Evolutionary conservation across 2,329 filamentous ascomycete genomes (phyloP).

Genomic region (Calonectria ilicicola): DNA sequence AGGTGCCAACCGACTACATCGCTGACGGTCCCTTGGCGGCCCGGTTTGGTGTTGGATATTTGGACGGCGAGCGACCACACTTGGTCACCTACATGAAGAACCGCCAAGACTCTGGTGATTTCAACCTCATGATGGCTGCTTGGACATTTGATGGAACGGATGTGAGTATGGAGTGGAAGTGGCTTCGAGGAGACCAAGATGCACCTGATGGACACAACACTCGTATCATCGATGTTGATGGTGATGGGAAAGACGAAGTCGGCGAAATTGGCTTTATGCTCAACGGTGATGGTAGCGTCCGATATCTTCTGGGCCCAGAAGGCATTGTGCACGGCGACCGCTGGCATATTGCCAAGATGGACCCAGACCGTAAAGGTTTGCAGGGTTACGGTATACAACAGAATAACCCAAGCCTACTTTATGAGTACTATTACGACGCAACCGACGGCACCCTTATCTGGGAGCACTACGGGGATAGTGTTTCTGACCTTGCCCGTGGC

Average conservation of each 20-base stretch:
- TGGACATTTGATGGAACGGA: constrained; percentile 34
- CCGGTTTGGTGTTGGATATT: constrained; percentile 26
- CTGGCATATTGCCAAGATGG: constrained; percentile 39
- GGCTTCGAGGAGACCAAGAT: constrained; percentile 24
- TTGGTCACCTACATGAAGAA: constrained; percentile 37
- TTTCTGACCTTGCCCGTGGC: constrained; percentile 29
- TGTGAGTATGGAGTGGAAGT: constrained; percentile 36
- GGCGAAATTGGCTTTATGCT: constrained; percentile 38
- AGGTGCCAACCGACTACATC: constrained; percentile 22
- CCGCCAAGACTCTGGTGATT: constrained; percentile 21
- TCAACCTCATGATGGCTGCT: constrained; percentile 22
- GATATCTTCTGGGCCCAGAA: constrained; percentile 30
- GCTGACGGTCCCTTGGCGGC: constrained; percentile 29
- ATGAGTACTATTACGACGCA: constrained; percentile 42
- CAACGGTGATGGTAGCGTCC: constrained; percentile 34
- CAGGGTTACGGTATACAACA: constrained; percentile 40
- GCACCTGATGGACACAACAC: constrained; percentile 38
- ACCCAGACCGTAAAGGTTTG: constrained; percentile 29
- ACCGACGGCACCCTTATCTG: constrained; percentile 29
- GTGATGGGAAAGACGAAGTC: constrained; percentile 33
- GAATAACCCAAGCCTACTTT: constrained; percentile 25
- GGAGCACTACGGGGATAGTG: constrained; percentile 24
- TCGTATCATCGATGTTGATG: constrained; percentile 36
- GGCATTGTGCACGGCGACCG: constrained; percentile 37
- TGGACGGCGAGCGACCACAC: constrained; percentile 29